Evolutionary conservation across 2,329 filamentous ascomycete species (phyloP).

Genomic region (Cryphonectria japonica): DNA sequence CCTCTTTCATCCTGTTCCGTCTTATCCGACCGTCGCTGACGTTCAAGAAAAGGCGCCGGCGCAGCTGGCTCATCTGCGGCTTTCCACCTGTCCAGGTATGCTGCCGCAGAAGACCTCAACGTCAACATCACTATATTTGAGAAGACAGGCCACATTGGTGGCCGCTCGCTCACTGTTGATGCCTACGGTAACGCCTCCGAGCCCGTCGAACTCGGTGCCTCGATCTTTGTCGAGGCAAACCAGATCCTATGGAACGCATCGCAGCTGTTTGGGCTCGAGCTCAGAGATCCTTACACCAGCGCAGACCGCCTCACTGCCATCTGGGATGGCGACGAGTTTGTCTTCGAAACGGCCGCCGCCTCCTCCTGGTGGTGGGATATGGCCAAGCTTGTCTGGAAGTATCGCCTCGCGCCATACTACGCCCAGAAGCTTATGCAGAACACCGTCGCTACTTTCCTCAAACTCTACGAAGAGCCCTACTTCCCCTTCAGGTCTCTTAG

Average conservation of each 20-base stretch:
- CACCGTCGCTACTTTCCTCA: conserved; percentile 73
- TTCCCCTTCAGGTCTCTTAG: conserved; percentile 86
- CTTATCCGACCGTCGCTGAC: not conserved
- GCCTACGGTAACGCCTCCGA: conserved; percentile 68
- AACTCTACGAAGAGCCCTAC: conserved; percentile 77
- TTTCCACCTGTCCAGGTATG: conserved; percentile 77
- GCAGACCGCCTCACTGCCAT: conserved; percentile 69
- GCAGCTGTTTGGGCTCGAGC: conserved; percentile 69
- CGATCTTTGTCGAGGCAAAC: conserved; percentile 88
- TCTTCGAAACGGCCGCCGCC: conserved; percentile 65
- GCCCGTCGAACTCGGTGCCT: conserved; percentile 85
- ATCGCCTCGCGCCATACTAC: conserved; percentile 77
- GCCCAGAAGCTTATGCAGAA: conserved; percentile 73
- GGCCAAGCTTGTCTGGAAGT: conserved; percentile 80
- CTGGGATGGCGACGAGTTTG: conserved; percentile 80
- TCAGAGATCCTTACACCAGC: conserved; percentile 50
- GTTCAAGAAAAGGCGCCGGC: conserved; percentile 70
- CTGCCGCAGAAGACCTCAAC: conserved; percentile 59
- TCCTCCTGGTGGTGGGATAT: conserved; percentile 77
- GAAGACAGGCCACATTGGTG: conserved; percentile 75
- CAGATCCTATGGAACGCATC: conserved; percentile 78
- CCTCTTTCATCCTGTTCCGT: not conserved
- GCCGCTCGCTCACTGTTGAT: conserved; percentile 83
- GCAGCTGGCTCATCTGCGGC: conserved; percentile 86
- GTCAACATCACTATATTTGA: conserved; percentile 90